Conservation (phyloP, 768 basidiomycete species). For the Cubamyces lactineus region DNA sequence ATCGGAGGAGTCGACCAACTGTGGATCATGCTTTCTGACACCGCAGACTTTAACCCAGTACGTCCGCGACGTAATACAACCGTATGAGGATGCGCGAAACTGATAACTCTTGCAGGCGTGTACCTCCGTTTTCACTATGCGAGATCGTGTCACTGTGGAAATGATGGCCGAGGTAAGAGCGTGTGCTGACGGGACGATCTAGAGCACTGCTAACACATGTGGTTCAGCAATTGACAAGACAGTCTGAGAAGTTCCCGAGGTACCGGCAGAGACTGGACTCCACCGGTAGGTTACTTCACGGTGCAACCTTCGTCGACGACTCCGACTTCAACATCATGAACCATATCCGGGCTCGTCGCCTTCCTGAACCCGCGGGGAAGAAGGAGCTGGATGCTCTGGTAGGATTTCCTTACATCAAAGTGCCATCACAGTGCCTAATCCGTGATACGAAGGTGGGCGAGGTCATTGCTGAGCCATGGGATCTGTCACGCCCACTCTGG, state of each 20-base stretch:
- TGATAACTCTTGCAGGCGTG: conserved; percentile 15
- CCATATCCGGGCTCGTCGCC: conserved; percentile 22
- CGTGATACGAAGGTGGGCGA: conserved; percentile 24
- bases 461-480: conserved; percentile 30
- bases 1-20: conserved; percentile 32
- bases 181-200: neutral
- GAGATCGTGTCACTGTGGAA: conserved; percentile 10
- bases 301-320: conserved; percentile 29
- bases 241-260: conserved; percentile 27
- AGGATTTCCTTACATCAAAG: neutral
- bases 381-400: conserved; percentile 28
- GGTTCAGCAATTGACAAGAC: conserved; percentile 9
- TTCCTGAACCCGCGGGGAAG: conserved; percentile 30
- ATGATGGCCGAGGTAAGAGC: conserved; percentile 7
- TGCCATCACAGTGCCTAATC: neutral
- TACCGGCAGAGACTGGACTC: conserved; percentile 26
- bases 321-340: conserved; percentile 25
- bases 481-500: conserved; percentile 25
- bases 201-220: neutral
- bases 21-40: conserved; percentile 27
- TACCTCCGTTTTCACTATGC: conserved; percentile 12
- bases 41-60: conserved; percentile 31
- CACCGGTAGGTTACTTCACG: conserved; percentile 26
- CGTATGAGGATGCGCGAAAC: neutral
- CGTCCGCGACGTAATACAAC: neutral